Conservation (phyloP, 2,329 filamentous ascomycete genomes). For the Scedosporium apiospermum region DNA sequence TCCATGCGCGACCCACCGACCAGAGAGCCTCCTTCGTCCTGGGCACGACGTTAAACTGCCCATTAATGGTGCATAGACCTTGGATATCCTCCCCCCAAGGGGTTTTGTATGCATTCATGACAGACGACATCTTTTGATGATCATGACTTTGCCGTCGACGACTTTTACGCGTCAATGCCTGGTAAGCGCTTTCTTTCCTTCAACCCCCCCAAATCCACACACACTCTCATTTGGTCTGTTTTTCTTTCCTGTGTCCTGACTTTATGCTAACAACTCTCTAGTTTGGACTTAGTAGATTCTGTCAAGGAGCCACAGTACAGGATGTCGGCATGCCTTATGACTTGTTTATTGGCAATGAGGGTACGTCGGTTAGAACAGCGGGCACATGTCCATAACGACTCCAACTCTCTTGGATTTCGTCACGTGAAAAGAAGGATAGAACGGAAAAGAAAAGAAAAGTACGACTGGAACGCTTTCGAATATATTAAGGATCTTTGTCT, state of each 20-base stretch:
- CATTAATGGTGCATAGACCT: conserved; percentile 2
- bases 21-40: conserved; percentile 1
- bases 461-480: neutral
- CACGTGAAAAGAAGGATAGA: too few relatives aligned
- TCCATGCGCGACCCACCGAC: neutral
- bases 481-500: neutral
- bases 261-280: neutral
- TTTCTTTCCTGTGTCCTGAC: neutral
- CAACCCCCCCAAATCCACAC: neutral
- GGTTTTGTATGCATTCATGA: conserved; percentile 2
- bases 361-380: neutral
- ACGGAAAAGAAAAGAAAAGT: neutral
- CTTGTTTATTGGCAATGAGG: neutral
- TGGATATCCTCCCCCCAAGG: neutral
- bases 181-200: neutral
- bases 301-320: neutral
- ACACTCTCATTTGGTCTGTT: too few relatives aligned
- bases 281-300: neutral
- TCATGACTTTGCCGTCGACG: neutral
- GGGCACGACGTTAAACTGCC: conserved; percentile 7
- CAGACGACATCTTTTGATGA: neutral
- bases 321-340: neutral
- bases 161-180: neutral
- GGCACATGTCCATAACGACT: neutral
- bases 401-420: neutral